Evolutionary conservation across 139 green algal genomes (phyloP), one percentile per base, ranked within the genome.

Genomic region (Chlamydomonas sphaeroides): DNA sequence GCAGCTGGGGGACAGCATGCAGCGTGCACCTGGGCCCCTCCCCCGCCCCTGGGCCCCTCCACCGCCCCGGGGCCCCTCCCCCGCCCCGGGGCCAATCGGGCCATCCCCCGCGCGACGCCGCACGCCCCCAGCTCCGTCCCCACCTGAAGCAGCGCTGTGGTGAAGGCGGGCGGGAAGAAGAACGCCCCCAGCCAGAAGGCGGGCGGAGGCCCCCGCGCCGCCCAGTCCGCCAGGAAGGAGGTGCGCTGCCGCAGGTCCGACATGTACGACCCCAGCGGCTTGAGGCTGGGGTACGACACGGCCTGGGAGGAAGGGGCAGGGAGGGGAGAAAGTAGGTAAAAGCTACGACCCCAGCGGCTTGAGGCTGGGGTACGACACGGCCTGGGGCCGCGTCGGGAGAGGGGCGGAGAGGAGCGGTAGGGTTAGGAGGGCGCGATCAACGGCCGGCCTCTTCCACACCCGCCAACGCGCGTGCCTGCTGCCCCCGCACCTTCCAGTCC

Each of bases 151-250:
- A 81, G 86, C 5, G 88, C 87, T 14, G 91, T 92, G 21, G 89
- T 88, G 79, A 95, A 93, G 33, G 88, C 88, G 23, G 88, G 91
- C 53, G 89, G 90, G 87, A 95, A 97, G 93, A 95, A 97, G 79
- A 97, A 95, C 53, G 89, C 93, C n/a, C 86, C 75, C 36, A 97
- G 68, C 93, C 93, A 97, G 82, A 93, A 94, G 14, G 90, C 85
- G 5, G 83, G 3, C 0, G 93, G 92, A 14, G 67, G 51, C 7
- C 89, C 85, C 49, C 36, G 90, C 86, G 51, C 82, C 74, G 90
- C 63, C 91, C 91, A 93, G 70, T 72, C 61, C 30, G 86, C 59
- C 57, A 95, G 85, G 86, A 93, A 92, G 68, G 42, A 33, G 33
- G 89, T 45, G 36, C 91, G 79, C 2, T 63, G 48, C 38, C 87